Base-by-base conservation (phyloP, 2,329 filamentous ascomycete species). In the Ceratocystis colombiana region DNA sequence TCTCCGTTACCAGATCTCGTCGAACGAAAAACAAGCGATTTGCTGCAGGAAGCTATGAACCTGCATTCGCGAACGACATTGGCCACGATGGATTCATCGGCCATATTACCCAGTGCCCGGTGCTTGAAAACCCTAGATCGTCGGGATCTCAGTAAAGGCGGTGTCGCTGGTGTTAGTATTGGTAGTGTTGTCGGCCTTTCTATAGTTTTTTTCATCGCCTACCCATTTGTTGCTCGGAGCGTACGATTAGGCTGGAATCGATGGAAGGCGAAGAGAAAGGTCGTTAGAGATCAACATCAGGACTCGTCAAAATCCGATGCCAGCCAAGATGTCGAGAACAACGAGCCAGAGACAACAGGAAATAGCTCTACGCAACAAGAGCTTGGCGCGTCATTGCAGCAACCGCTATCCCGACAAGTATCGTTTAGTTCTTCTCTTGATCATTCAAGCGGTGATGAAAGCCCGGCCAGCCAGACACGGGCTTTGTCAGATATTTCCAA, bases 161-260 rank as follows among this genome's bases (percentile, higher is more conserved):
- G 80, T 1, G 85, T 87, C 37, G 83, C 82, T 1, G 85, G 84
- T 4, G 84, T 87, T 44, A 78, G 77, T 1, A 75, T 87, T 46
- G 83, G 83, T 22, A 74, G 72, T 1, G 75, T 79, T 1, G 79
- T 69, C 20, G 66, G 69, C 33, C 55, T 64, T 12, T 61, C 67
- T 10, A 65, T 69, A 46, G 63, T 69, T 28, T 64, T 67, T 22
- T 61, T 69, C 10, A 67, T 68, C n/a, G 62, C 67, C 20, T 69
- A 68, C 61, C 69, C 69, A n/a, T 55, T 69, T 48, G 41, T 69
- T 30, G 68, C 68, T n/a, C 63, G 66, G 30, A 65, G 46, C 37
- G 57, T 66, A 50, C 66, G 68, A 15, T 66, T 64, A 20, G 65
- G 67, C 10, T 67, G 66, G 63, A 62, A 33, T 12, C 62, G 33